Evolutionary conservation across 768 basidiomycete species (phyloP).

Genomic region (Amanita rimosa): DNA sequence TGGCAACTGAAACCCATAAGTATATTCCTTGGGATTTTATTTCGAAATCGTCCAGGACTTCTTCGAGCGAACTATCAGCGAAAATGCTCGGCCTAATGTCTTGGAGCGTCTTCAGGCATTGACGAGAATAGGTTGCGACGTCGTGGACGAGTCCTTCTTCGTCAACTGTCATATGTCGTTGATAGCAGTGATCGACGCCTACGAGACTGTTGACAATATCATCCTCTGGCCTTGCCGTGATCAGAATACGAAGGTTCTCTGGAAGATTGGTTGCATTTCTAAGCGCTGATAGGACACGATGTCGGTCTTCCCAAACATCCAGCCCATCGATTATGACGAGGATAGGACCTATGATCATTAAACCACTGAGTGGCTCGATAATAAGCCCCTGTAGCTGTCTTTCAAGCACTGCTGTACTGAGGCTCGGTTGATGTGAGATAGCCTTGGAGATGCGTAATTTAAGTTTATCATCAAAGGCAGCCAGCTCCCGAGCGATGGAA

Average conservation of each 20-base stretch:
- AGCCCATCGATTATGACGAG: slow-evolving; percentile 24
- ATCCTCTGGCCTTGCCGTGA: slow-evolving; percentile 17
- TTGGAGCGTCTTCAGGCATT: background rate
- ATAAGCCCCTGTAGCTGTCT: slow-evolving; percentile 18
- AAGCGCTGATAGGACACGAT: background rate
- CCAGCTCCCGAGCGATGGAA: slow-evolving; percentile 21
- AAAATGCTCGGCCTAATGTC: background rate
- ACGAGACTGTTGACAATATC: slow-evolving; percentile 2
- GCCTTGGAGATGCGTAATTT: slow-evolving; percentile 4
- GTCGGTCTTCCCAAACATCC: slow-evolving; percentile 15
- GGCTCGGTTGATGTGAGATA: background rate
- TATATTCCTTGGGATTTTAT: background rate
- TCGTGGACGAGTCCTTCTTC: slow-evolving; percentile 2
- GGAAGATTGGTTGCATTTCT: slow-evolving; percentile 10
- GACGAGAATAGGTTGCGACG: background rate
- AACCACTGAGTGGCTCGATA: slow-evolving; percentile 12
- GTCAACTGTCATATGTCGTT: background rate
- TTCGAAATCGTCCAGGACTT: background rate
- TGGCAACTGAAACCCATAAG: background rate
- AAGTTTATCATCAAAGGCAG: slow-evolving; percentile 16
- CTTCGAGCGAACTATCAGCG: background rate
- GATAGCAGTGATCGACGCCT: background rate
- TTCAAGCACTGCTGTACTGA: slow-evolving; percentile 1
- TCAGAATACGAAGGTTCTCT: slow-evolving; percentile 15
- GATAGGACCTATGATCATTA: slow-evolving; percentile 18